These are phyloP conservation scores for Allium fistulosum DNA, from an alignment of 106 monocot genomes.

Conservation along the genomic window DNA sequence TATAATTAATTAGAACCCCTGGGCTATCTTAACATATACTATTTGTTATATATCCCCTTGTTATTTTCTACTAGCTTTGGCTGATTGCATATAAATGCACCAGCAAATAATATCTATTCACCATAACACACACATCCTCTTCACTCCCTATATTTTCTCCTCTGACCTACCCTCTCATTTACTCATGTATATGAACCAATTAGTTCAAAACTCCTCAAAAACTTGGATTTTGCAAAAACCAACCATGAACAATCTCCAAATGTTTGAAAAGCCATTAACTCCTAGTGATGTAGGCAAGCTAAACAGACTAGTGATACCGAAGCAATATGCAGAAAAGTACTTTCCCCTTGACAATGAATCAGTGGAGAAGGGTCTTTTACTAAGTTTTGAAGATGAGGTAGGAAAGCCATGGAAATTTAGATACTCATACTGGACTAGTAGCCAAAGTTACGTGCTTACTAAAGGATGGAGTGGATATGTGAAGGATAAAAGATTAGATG, in stretches of 20 bases:
- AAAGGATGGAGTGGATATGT: slow-evolving; percentile 74
- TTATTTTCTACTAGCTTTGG: slow-evolving; percentile 4
- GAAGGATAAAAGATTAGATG: slow-evolving; percentile 43
- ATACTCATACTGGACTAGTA: slow-evolving; percentile 80
- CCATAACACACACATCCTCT: slow-evolving; percentile 11
- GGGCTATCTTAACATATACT: no score
- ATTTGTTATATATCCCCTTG: slow-evolving; percentile 4
- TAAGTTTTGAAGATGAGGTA: slow-evolving; percentile 61
- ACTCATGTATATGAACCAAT: slow-evolving; percentile 22
- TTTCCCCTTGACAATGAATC: slow-evolving; percentile 53
- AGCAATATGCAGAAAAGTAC: slow-evolving; percentile 74
- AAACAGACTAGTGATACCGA: slow-evolving; percentile 73
- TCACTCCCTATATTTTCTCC: slow-evolving; percentile 6
- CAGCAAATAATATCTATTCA: slow-evolving; percentile 22
- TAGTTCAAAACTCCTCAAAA: slow-evolving; percentile 18
- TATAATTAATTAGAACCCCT: no score
- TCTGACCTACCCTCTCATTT: neutral
- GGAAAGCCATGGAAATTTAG: slow-evolving; percentile 61
- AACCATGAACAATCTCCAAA: slow-evolving; percentile 21
- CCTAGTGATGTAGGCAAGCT: slow-evolving; percentile 87
- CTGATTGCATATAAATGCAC: slow-evolving; percentile 23
- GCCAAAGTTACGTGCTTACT: slow-evolving; percentile 77
- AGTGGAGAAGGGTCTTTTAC: slow-evolving; percentile 51
- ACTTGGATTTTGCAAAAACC: slow-evolving; percentile 13
- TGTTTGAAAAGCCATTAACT: slow-evolving; percentile 75